Percentiles rank a stretch among this genome's conserved stretches.
phyloP scores from a whole-genome alignment of 805 yeast genomes.

The Jamesozyma hellenica region DNA sequence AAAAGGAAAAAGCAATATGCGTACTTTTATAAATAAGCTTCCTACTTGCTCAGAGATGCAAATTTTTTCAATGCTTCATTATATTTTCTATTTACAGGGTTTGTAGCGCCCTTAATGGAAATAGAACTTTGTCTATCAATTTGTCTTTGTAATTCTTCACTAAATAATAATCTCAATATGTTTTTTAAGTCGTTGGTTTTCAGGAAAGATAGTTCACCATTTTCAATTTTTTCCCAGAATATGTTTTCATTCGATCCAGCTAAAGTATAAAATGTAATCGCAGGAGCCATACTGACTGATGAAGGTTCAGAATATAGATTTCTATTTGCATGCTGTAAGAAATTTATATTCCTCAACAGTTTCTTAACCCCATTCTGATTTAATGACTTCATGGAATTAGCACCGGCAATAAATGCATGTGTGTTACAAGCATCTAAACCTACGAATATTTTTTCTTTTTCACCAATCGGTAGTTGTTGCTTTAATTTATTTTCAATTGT shows the following conservation, averaged over 20 bases:
- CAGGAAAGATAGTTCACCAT: slow-evolving; percentile 12
- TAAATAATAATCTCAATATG: slow-evolving; percentile 24
- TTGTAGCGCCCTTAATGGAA: slow-evolving; percentile 11
- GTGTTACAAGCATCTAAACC: slow-evolving; percentile 21
- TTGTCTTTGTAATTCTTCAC: slow-evolving; percentile 20
- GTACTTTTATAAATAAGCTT: too few relatives aligned
- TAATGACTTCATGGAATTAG: slow-evolving; percentile 17
- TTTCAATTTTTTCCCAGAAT: slow-evolving; percentile 14
- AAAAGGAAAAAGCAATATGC: too few relatives aligned
- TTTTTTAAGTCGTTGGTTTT: slow-evolving; percentile 18
- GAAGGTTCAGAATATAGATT: slow-evolving; percentile 16
- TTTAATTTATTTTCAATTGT: slow-evolving; percentile 22
- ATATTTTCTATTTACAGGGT: slow-evolving; percentile 22
- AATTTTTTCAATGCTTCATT: slow-evolving; percentile 20
- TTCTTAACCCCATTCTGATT: slow-evolving; percentile 26
- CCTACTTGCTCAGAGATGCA: too few relatives aligned
- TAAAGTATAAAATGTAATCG: slow-evolving; percentile 16
- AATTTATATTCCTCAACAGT: slow-evolving; percentile 24
- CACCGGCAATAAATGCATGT: slow-evolving; percentile 18
- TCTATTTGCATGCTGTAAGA: slow-evolving; percentile 24
- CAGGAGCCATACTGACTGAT: slow-evolving; percentile 16
- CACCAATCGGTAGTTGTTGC: slow-evolving; percentile 13
- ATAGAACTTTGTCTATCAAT: slow-evolving; percentile 10
- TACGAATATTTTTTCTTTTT: slow-evolving; percentile 15
- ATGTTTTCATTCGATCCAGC: slow-evolving; percentile 18